Evolutionary conservation across 176 grass and related monocot species (phyloP), one percentile per base, ranked within the genome.

Genomic region (Oryza nivara): DNA sequence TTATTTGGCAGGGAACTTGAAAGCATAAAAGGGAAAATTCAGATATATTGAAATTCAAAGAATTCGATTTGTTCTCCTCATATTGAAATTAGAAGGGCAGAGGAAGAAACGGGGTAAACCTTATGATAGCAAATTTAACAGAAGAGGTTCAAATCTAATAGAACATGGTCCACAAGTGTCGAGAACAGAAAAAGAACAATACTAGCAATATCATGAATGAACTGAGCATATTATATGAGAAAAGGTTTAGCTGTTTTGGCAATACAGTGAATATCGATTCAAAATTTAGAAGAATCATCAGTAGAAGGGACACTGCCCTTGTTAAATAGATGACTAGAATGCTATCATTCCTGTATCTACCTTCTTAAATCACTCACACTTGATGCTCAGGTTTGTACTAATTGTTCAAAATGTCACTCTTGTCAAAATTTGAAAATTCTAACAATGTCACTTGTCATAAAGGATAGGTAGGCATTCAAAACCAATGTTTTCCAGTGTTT

Each of bases 241-340:
- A 85, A 77, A n/a, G 17, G 49, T 81, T 25, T 76, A 65, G 32
- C 13, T 76, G 28, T 36, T 68, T 75, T 64, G 61, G 26, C 41
- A 49, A 20, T 41, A 28, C 5, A 85, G 65, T 23, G 66, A 70
- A 82, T 60, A 63, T 80, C 40, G 40, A 51, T 41, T 72, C 38
- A 46, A 65, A 16, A n/a, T 65, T 63, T 20, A 16, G 2, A 3
- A 80, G 19, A 15, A 67, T 35, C 17, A n/a, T 70, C n/a, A 58
- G 9, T 45, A 56, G 11, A 66, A 70, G 48, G 54, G 23, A 17
- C 19, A 65, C 38, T 48, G 3, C 28, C 26, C 10, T 61, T 49
- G 40, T n/a, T 65, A 40, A 75, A 77, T 72, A 56, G 3, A 85
- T 71, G 71, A 10, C 10, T 7, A 66, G 81, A 83, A 67, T 66